Base-by-base conservation (phyloP, 805 yeast species). In the Saturnispora sanitii region DNA sequence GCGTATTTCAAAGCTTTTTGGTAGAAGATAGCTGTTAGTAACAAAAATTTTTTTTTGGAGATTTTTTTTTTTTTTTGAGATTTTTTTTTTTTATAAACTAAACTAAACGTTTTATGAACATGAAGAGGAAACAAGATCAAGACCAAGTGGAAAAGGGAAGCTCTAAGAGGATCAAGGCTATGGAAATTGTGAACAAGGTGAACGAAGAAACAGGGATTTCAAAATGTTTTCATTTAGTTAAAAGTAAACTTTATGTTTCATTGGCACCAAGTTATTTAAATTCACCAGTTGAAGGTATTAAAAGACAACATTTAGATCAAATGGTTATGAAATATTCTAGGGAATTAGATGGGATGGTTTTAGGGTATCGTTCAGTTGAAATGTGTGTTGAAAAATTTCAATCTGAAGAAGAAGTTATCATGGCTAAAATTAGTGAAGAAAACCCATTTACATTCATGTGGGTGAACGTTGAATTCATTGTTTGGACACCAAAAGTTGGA, bases 401-500 rank as follows among this genome's bases (percentile, higher is more conserved):
- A 46, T 48, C 4, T 20, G 65, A 66, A 3, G 61, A 64, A 9
- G 43, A 45, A 6, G 68, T 70, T 20, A 61, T 70, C 25, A 64
- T 83, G 25, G 86, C 88, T 33, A 75, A 75, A 49, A 67, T 90
- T 38, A 70, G 82, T 40, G 77, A 75, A 45, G 88, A 84, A 40
- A 76, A 87, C 18, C 96, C 98, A 19, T 90, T 88, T 58, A 72
- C 90, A 22, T 92, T 82, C 60, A 56, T 82, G 39, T 92, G 98
- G 97, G 70, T 85, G 35, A 65, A 75, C 4, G 94, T 82, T 7
- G 92, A 86, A 40, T 68, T 92, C 36, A 68, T 86, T 42, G 74
- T 87, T 37, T 92, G 98, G 97, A 76, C 73, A 52, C 98, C 99
- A 4, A 75, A 75, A 51, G 67, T 77, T n/a, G 96, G 94, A 4